Evolutionary conservation across 495 filamentous ascomycete species (phyloP).

Genomic region (Beverwykella pulmonaria): DNA sequence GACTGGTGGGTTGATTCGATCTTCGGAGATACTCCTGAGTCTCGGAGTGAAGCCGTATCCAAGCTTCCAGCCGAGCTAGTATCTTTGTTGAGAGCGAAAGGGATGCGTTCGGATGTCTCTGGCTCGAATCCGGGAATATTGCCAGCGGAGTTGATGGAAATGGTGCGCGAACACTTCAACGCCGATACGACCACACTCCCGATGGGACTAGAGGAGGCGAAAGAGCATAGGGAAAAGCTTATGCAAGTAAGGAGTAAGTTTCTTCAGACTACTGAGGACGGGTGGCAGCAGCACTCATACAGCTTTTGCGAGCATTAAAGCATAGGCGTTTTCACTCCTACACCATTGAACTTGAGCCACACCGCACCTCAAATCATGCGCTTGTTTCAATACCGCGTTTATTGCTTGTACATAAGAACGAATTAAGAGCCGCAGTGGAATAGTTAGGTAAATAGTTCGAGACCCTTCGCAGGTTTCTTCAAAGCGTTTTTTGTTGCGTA

Average conservation of each 20-base stretch:
- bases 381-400: no score
- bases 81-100: conserved; percentile 10
- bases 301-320: conserved; percentile 26
- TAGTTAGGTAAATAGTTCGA: no score
- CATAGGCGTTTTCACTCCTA: not conserved
- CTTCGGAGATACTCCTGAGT: conserved; percentile 12
- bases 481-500: no score
- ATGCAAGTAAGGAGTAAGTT: conserved; percentile 52
- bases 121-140: not conserved
- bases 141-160: conserved; percentile 28
- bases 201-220: conserved; percentile 53
- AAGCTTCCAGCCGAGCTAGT: conserved; percentile 23
- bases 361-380: no score
- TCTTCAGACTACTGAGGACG: conserved; percentile 1
- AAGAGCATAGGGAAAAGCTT: conserved; percentile 49
- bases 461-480: no score
- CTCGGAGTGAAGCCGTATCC: conserved; percentile 6
- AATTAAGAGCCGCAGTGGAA: no score
- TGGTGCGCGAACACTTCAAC: conserved; percentile 25
- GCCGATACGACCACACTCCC: not conserved
- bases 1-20: conserved; percentile 40
- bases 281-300: conserved; percentile 27
- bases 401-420: no score
- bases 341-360: no score
- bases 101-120: not conserved